These are phyloP conservation scores for Fusarium haematococcum DNA, from an alignment of 2,329 filamentous ascomycete species.

Conservation along the genomic window DNA sequence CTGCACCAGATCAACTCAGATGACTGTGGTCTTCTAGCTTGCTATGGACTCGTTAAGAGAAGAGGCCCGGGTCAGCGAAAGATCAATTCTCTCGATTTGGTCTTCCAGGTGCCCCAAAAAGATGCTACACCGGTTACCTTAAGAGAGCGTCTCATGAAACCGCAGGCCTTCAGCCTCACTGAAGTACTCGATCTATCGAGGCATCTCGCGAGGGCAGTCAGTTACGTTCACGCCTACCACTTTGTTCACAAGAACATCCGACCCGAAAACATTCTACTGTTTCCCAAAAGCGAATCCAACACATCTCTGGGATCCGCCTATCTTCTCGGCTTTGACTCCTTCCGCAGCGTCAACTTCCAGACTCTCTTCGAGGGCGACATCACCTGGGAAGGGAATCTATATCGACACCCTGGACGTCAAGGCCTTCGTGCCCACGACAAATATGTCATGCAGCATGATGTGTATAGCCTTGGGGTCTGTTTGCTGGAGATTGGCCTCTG, in stretches of 20 bases:
- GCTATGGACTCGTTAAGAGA: slow-evolving; percentile 43
- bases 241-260: slow-evolving; percentile 1
- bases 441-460: slow-evolving; percentile 66
- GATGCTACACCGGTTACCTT: neutral
- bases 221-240: neutral
- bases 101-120: slow-evolving; percentile 7
- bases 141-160: neutral
- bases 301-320: neutral
- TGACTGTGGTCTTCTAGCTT: slow-evolving; percentile 43
- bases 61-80: neutral
- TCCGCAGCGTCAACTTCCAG: neutral
- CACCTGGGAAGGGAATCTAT: neutral
- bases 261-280: neutral
- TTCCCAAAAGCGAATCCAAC: neutral
- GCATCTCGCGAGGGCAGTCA: neutral
- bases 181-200: slow-evolving; percentile 30
- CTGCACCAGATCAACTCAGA: neutral
- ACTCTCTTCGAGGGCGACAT: neutral
- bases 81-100: slow-evolving; percentile 16
- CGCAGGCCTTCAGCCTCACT: slow-evolving; percentile 42
- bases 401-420: slow-evolving; percentile 50
- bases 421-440: slow-evolving; percentile 52
- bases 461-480: slow-evolving; percentile 66
- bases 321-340: neutral
- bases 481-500: slow-evolving; percentile 65